Evolutionary conservation across 2,329 filamentous ascomycete genomes (phyloP), one percentile per base, ranked within the genome.

Genomic region (Venturia pyrina): DNA sequence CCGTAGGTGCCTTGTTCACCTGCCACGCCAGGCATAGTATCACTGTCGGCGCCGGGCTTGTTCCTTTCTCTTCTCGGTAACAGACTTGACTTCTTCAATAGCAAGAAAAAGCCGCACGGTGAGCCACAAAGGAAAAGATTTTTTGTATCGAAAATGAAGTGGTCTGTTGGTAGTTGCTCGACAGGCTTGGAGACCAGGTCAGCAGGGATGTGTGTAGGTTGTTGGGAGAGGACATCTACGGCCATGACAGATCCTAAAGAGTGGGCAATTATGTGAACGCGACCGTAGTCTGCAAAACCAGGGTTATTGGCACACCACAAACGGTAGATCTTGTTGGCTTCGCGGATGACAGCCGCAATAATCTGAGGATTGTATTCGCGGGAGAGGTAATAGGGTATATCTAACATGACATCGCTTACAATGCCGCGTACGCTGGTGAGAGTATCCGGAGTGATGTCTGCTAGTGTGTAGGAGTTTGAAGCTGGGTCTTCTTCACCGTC

Each of bases 311-410:
- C 83, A 73, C 93, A 97, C 95, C 95, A 99, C 1, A 98, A 82
- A 21, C 90, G 86, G 74, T 96, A 98, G n/a, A 99, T 90, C 5
- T 93, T 86, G 72, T 99, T 99, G 8, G 95, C 93, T 78, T 99
- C 95, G 67, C 84, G 84, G 50, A 96, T 88, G 61, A 97, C 87
- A 0, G 95, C 93, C 56, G 88, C 84, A 63, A 96, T 89, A 93
- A 99, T 98, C 75, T 92, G 96, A 4, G 88, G 85, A 72, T 98
- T 96, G 77, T 98, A 93, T 66, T 76, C 72, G 67, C 96, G 90
- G 0, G 93, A 98, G 78, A 99, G 88, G 78, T 98, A 99, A 74
- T 96, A 98, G 0, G 95, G 95, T 62, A 99, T 93, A 74, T 99
- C 95, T 62, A 98, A 88, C 91, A 99, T 97, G 71, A 99, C 91